Percentiles rank a stretch among this genome's conserved stretches.
These are phyloP conservation scores for Physcomitrellopsis africana DNA, from an alignment of 225 moss, liverwort and hornwort genomes.

Conservation along the genomic window DNA sequence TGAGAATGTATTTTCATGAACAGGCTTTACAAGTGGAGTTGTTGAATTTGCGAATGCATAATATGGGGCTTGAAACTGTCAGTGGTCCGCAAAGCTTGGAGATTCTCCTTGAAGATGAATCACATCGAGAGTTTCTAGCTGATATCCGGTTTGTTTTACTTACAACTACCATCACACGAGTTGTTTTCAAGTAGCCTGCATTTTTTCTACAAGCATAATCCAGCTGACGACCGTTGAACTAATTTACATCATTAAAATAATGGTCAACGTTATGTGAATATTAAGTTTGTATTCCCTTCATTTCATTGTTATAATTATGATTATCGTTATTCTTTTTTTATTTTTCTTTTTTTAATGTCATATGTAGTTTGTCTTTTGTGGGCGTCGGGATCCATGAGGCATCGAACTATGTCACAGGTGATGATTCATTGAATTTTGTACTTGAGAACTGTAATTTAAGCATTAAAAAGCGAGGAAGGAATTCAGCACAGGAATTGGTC, in stretches of 20 bases:
- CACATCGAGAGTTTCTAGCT: slow-evolving; percentile 68
- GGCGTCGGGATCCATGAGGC: no score
- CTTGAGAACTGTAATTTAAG: no score
- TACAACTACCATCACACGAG: slow-evolving; percentile 11
- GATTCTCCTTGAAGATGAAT: slow-evolving; percentile 67
- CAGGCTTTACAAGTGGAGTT: slow-evolving; percentile 85
- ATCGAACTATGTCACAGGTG: no score
- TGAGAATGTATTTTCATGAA: slow-evolving; percentile 13
- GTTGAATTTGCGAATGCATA: slow-evolving; percentile 69
- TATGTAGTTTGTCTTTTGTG: no score
- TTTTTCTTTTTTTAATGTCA: no score
- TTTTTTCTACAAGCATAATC: slow-evolving; percentile 10
- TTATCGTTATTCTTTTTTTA: no score
- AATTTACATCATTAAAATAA: not conserved
- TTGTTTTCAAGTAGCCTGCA: slow-evolving; percentile 22
- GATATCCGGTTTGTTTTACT: slow-evolving; percentile 70
- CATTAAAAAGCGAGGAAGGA: no score
- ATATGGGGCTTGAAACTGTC: slow-evolving; percentile 71
- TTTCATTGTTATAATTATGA: no score
- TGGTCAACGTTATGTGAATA: no score
- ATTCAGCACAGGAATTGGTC: no score
- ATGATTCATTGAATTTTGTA: no score
- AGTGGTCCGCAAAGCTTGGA: slow-evolving; percentile 73
- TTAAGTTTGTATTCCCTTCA: no score
- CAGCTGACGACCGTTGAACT: not conserved